A percentile compares a stretch with the other conserved stretches of the same genome.
phyloP scores from a whole-genome alignment of 2,329 filamentous ascomycete species.

The Parafenestella ontariensis region DNA sequence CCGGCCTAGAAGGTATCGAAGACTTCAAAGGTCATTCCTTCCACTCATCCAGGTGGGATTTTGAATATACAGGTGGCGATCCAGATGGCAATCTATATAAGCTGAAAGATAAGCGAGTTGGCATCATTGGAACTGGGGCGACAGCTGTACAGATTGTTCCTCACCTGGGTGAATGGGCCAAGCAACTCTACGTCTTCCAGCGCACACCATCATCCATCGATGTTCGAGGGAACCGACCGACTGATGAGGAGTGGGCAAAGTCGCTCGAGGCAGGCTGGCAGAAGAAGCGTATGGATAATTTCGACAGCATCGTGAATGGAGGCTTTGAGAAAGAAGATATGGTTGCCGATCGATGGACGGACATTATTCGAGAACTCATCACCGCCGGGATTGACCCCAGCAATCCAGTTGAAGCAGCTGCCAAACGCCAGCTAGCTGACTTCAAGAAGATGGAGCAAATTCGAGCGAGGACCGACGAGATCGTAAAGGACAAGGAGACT shows the following conservation, averaged over 20 bases:
- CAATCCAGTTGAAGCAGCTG: conserved; percentile 21
- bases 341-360: conserved; percentile 60
- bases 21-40: conserved; percentile 38
- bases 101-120: conserved; percentile 47
- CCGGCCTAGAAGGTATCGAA: conserved; percentile 31
- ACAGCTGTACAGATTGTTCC: conserved; percentile 47
- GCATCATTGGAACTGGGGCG: conserved; percentile 44
- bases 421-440: conserved; percentile 32
- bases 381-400: conserved; percentile 11
- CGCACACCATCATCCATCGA: conserved; percentile 59
- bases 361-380: conserved; percentile 27
- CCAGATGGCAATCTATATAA: conserved; percentile 35
- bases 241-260: conserved; percentile 20
- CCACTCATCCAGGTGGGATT: conserved; percentile 39
- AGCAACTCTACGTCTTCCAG: conserved; percentile 64
- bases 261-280: conserved; percentile 57
- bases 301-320: conserved; percentile 49
- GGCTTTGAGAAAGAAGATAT: conserved; percentile 46
- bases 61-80: conserved; percentile 32
- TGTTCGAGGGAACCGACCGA: conserved; percentile 39
- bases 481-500: conserved; percentile 61
- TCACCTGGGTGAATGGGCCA: conserved; percentile 54
- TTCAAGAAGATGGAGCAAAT: conserved; percentile 53
- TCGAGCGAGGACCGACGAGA: conserved; percentile 56
- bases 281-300: conserved; percentile 55